A percentile compares a stretch with the other conserved stretches of the same genome.
These are phyloP conservation scores for Didymella segeticola DNA, from an alignment of 2,329 filamentous ascomycete species.

Conservation along the genomic window DNA sequence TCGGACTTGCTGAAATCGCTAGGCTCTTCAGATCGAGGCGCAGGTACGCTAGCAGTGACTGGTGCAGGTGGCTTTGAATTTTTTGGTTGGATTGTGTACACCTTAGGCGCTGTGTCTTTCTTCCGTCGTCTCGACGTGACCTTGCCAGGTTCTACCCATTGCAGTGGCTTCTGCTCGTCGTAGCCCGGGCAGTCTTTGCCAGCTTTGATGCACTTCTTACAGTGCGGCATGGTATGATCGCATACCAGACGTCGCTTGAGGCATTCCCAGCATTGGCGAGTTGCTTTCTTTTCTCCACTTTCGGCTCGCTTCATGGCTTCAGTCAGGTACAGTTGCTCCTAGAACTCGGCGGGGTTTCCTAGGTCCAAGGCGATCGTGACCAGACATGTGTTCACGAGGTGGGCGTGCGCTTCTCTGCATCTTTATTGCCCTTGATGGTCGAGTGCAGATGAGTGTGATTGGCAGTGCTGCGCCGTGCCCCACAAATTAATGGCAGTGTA, in stretches of 20 bases:
- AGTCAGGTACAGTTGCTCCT: not conserved
- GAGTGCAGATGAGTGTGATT: conserved; percentile 2
- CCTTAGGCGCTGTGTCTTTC: conserved; percentile 22
- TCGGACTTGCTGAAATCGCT: not conserved
- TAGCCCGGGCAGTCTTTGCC: conserved; percentile 43
- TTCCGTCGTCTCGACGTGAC: conserved; percentile 35
- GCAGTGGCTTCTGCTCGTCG: conserved; percentile 41
- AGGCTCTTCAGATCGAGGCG: not conserved
- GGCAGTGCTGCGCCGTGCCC: not conserved
- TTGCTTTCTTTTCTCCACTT: conserved; percentile 30
- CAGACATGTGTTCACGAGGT: not conserved
- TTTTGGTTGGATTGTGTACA: conserved; percentile 11
- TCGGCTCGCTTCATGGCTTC: conserved; percentile 10
- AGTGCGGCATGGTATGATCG: conserved; percentile 41
- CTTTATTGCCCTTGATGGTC: conserved; percentile 31
- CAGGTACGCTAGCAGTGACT: not conserved
- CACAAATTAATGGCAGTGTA: conserved; percentile 5
- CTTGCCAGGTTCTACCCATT: conserved; percentile 41
- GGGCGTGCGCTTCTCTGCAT: conserved; percentile 25
- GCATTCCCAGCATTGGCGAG: conserved; percentile 45
- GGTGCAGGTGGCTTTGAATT: not conserved
- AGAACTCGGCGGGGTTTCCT: not conserved
- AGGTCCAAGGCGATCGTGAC: conserved; percentile 13
- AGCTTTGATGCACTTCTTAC: conserved; percentile 39
- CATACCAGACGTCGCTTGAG: conserved; percentile 42